Conservation (phyloP, 805 yeast genomes). For the Saccharomycopsis schoenii region DNA sequence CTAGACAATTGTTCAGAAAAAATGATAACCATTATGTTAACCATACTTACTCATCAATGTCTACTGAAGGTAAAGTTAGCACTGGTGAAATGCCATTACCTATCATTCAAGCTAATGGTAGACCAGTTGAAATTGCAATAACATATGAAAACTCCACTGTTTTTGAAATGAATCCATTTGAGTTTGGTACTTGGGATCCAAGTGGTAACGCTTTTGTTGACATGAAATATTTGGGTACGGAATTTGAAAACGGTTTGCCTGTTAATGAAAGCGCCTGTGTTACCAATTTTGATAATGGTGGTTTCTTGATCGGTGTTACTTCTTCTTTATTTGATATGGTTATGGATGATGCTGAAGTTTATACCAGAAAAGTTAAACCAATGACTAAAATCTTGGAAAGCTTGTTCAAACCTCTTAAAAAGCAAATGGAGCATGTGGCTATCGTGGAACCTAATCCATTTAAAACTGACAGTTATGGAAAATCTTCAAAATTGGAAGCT, state of each 20-base stretch:
- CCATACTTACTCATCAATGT: slow-evolving; percentile 29
- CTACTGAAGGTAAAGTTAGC: slow-evolving; percentile 29
- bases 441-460: slow-evolving; percentile 59
- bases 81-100: slow-evolving; percentile 40
- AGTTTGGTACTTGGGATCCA: slow-evolving; percentile 85
- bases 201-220: slow-evolving; percentile 55
- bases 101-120: slow-evolving; percentile 30
- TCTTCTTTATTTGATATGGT: slow-evolving; percentile 64
- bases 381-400: not conserved
- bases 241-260: slow-evolving; percentile 48
- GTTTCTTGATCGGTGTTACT: slow-evolving; percentile 65
- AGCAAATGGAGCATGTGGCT: slow-evolving; percentile 11
- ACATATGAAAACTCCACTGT: slow-evolving; percentile 47
- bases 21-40: slow-evolving; percentile 42
- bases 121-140: slow-evolving; percentile 30
- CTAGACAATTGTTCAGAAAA: slow-evolving; percentile 51
- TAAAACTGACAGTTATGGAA: slow-evolving; percentile 30
- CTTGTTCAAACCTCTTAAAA: not conserved
- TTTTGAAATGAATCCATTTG: slow-evolving; percentile 40
- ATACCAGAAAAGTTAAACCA: slow-evolving; percentile 5
- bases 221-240: slow-evolving; percentile 60
- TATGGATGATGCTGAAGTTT: slow-evolving; percentile 28
- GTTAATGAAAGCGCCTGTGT: slow-evolving; percentile 34
- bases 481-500: slow-evolving; percentile 12
- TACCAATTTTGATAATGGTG: slow-evolving; percentile 69